Evolutionary conservation across 805 yeast species (phyloP), one percentile per base, ranked within the genome.

Genomic region (Priceomyces melissophilus): DNA sequence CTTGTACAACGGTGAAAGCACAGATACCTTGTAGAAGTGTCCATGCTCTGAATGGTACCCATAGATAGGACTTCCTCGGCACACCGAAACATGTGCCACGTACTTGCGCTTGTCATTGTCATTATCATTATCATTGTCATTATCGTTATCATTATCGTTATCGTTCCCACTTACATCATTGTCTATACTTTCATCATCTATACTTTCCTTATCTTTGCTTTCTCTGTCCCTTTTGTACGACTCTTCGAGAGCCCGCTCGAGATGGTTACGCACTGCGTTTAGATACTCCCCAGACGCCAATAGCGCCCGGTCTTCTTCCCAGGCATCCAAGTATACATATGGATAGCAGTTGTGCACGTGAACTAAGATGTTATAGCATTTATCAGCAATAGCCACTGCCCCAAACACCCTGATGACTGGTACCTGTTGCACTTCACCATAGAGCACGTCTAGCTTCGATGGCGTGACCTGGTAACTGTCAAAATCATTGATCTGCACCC

Each of bases 311-410:
- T 62, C 45, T 9, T 44, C 54, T 1, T 81, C 84, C 32, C 66
- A 68, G 53, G 82, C 82, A 28, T 77, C 79, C 2, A 90, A 67
- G 54, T 75, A 89, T 2, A 91, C 49, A 54, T 91, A 93, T 0
- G 98, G 99, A 48, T 73, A 87, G 13, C 78, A 77, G 30, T 91
- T 90, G 63, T 90, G 98, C 8, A 93, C 65, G 58, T 93, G 96
- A 1, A 84, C 75, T 10, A 69, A 40, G 1, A 60, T 48, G 43
- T 63, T 61, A 47, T 53, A 63, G 27, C 46, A 34, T 11, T 45
- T 42, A 9, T 73, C 71, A 23, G 78, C 76, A 48, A 78, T 79
- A 0, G 88, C 86, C 0, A 81, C 69, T 10, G 78, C 71, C 0
- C 97, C 98, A 63, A 79, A 93, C 0, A 93, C 61, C 37, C 98